phyloP scores from a whole-genome alignment of 805 yeast species.

The Lipomyces lipofer region DNA sequence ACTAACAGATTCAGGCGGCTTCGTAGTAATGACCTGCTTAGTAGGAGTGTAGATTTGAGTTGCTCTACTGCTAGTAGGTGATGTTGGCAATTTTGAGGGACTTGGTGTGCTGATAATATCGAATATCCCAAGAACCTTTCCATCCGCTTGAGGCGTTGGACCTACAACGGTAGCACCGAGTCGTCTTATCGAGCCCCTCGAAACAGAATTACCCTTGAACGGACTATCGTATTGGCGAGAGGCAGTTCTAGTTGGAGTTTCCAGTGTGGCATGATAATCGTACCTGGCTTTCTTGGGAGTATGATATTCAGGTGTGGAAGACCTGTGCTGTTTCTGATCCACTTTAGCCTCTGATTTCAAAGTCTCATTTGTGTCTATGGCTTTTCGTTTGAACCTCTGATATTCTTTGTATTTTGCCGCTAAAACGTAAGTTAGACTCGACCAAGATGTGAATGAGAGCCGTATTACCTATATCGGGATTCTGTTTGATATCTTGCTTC shows the following conservation, averaged over 20 bases:
- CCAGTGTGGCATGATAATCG: no score
- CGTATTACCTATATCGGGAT: conserved; percentile 39
- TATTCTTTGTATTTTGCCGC: conserved; percentile 28
- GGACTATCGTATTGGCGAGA: conserved; percentile 14
- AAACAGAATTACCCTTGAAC: conserved; percentile 6
- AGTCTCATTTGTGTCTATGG: neutral
- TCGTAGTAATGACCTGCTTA: neutral
- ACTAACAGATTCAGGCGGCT: conserved; percentile 15
- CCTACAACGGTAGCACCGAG: conserved; percentile 20
- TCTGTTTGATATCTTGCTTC: conserved; percentile 49
- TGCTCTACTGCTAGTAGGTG: neutral
- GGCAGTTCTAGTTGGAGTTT: neutral
- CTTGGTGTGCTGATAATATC: conserved; percentile 14
- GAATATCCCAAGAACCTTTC: conserved; percentile 29
- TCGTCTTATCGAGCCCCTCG: no score
- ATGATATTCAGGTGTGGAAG: neutral
- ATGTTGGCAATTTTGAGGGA: neutral
- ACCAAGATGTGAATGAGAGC: neutral
- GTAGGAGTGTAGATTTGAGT: neutral
- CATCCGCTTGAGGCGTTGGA: conserved; percentile 33
- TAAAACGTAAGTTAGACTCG: neutral
- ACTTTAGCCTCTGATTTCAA: neutral
- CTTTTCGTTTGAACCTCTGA: neutral
- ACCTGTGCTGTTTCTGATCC: neutral
- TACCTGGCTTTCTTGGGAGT: neutral